Conservation (phyloP, 805 yeast species). For the Peterozyma xylosa region DNA sequence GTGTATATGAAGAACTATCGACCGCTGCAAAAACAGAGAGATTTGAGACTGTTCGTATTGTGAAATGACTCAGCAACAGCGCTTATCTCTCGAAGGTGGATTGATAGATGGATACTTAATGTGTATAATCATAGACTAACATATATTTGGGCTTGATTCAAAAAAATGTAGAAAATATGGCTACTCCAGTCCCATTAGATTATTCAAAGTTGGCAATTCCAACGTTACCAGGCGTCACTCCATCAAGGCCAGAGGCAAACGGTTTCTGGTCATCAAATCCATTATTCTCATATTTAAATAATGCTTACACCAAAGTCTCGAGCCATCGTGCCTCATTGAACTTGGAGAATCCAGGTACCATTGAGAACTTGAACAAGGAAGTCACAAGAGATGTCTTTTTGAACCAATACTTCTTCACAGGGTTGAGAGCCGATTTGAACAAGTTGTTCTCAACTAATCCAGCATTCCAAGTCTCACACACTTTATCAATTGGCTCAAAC, state of each 20-base stretch:
- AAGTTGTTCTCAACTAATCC: slow-evolving; percentile 89
- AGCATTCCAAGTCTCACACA: slow-evolving; percentile 93
- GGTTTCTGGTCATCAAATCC: slow-evolving; percentile 81
- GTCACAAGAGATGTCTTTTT: slow-evolving; percentile 90
- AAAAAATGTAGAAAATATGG: slow-evolving; percentile 12
- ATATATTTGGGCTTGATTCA: too few species aligned
- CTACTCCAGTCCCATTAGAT: slow-evolving; percentile 46
- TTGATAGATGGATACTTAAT: too few species aligned
- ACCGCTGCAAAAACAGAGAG: too few species aligned
- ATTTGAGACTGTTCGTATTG: too few species aligned
- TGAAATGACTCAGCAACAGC: too few species aligned
- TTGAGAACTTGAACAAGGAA: slow-evolving; percentile 90
- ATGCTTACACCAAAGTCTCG: slow-evolving; percentile 61
- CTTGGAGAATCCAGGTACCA: slow-evolving; percentile 87
- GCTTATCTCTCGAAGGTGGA: too few species aligned
- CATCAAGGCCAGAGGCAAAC: slow-evolving; percentile 42
- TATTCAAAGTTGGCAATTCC: slow-evolving; percentile 49
- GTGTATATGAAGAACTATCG: too few species aligned
- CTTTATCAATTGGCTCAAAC: slow-evolving; percentile 82
- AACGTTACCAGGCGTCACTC: slow-evolving; percentile 50
- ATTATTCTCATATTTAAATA: slow-evolving; percentile 68
- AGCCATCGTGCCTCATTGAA: slow-evolving; percentile 79
- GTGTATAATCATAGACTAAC: too few species aligned
- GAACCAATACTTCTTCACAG: slow-evolving; percentile 85
- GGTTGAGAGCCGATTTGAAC: slow-evolving; percentile 92